Conservation (phyloP, 306 rosid genomes). For the Castanospermum australe region DNA sequence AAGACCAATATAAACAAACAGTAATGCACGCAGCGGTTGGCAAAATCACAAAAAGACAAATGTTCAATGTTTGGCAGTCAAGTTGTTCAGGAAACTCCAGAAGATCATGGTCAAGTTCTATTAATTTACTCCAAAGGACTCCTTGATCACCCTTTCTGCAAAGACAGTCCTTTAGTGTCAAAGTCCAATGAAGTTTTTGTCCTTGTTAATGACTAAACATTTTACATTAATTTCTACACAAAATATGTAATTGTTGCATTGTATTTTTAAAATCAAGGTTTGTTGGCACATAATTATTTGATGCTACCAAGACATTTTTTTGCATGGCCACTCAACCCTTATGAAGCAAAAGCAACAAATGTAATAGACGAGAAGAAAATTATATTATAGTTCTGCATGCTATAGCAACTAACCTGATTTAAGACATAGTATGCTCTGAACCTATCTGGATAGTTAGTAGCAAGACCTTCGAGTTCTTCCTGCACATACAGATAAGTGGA, state of each 20-base stretch:
- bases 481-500: constrained; percentile 36
- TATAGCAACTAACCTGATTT: constrained; percentile 67
- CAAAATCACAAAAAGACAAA: background rate
- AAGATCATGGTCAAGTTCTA: background rate
- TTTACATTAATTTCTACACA: background rate
- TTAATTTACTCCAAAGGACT: background rate
- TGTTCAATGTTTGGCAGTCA: background rate
- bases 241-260: background rate
- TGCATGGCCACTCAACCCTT: background rate
- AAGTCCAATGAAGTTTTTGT: background rate
- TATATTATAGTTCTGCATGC: constrained; percentile 8
- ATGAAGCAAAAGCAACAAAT: constrained; percentile 1
- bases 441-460: constrained; percentile 63
- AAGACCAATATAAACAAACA: background rate
- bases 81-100: background rate
- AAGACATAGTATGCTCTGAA: constrained; percentile 76
- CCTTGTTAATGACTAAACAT: background rate
- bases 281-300: background rate
- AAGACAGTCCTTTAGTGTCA: background rate
- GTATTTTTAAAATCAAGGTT: background rate
- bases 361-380: background rate
- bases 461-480: constrained; percentile 85
- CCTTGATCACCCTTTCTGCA: background rate
- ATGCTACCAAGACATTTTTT: background rate
- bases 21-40: background rate